Evolutionary conservation across 257 asterid species (phyloP).

Genomic region (Solanum ahanhuiri): DNA sequence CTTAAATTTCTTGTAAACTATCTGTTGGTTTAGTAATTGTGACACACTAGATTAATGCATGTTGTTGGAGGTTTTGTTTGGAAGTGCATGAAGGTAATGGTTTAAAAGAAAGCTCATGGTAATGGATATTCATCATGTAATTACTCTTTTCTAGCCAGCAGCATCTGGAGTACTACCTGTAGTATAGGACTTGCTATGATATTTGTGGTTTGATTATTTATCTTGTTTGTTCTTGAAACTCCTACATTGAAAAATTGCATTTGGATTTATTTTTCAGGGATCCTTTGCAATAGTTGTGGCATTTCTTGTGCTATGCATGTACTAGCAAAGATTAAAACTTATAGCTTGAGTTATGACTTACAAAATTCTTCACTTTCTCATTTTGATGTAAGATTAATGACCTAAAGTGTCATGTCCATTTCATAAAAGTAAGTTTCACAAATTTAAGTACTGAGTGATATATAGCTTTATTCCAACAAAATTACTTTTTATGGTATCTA

Average conservation of each 20-base stretch:
- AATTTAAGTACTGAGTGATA: no score
- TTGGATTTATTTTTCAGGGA: conserved; percentile 40
- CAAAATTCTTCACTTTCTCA: neutral
- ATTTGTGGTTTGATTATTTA: neutral
- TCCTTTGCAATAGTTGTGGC: conserved; percentile 46
- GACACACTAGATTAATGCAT: neutral
- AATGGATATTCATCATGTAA: no score
- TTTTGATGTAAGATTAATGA: no score
- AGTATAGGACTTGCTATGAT: neutral
- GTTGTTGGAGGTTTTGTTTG: conserved; percentile 3
- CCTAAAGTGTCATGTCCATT: neutral
- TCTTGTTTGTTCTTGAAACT: neutral
- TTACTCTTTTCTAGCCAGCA: no score
- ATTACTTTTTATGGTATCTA: no score
- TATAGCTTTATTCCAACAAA: no score
- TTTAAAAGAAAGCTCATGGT: conserved; percentile 31
- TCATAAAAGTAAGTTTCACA: no score
- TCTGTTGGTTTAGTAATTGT: neutral
- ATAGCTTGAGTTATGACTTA: neutral
- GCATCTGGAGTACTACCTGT: no score
- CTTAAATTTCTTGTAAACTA: neutral
- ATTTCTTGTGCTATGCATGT: conserved; percentile 4
- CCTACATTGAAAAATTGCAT: conserved; percentile 31
- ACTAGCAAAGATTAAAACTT: neutral
- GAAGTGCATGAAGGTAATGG: conserved; percentile 33